Base-by-base conservation (phyloP, 1,284 basidiomycete genomes). In the Rhodotorula mucilaginosa region DNA sequence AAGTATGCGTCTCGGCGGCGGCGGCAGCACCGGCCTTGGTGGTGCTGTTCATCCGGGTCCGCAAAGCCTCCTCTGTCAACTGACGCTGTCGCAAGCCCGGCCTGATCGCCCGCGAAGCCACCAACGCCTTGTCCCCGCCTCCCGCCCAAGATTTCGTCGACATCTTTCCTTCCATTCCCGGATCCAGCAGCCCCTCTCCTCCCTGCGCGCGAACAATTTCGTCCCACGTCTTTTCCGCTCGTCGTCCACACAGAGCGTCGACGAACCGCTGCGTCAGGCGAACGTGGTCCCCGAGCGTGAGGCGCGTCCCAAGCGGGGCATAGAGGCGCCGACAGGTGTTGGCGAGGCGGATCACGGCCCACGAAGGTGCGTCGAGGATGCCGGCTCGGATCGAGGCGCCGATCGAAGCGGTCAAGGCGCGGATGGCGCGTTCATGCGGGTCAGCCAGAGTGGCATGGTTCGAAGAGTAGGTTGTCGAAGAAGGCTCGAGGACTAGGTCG, bases 271-370 rank as follows among this genome's bases (percentile, higher is more conserved):
- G 79, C 46, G 79, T 87, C 5, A 91, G 84, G n/a, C 91, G 86
- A 34, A 93, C 88, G 79, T 90, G 87, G 79, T 93, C 89, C 5
- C 91, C 91, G 15, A 93, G 83, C 65, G 84, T 86, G 88, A 93
- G 91, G 16, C 82, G 83, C 16, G 92, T 93, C 54, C 91, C 92
- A 10, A 93, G 82, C 1, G 91, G 91, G 1, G 87, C 91, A 78
- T 93, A 93, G 48, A 93, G 88, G 31, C 89, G 82, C 19, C 89
- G 84, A 5, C 90, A 89, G 51, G 90, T 84, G 79, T 91, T 91
- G 21, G 89, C 88, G 21, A 85, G 86, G 56, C 90, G 86, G 54
- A 92, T 84, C 31, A 90, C 81, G 73, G 88, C 85, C 91, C 92
- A 93, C 12, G 89, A 89, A 29, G 91, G 92, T 2, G 90, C 88